Percentiles rank a stretch among this genome's conserved stretches.
These are phyloP conservation scores for Pichia exigua DNA, from an alignment of 805 yeast genomes.

Conservation along the genomic window DNA sequence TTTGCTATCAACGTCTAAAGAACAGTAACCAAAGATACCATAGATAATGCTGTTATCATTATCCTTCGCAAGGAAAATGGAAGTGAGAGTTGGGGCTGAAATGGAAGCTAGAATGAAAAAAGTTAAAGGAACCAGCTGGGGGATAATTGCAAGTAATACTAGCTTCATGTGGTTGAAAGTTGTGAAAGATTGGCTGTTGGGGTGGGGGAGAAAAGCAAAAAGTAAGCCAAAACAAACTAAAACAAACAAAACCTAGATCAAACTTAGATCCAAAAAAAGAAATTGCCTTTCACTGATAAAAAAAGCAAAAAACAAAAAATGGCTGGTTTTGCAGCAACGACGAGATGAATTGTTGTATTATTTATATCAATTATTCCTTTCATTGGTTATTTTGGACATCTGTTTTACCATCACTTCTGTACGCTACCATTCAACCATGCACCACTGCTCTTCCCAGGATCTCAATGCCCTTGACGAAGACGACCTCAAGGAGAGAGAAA, in stretches of 20 bases:
- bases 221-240: not conserved
- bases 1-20: slow-evolving; percentile 14
- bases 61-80: slow-evolving; percentile 43
- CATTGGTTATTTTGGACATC: not conserved
- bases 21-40: slow-evolving; percentile 67
- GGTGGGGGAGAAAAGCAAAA: not conserved
- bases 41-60: slow-evolving; percentile 31
- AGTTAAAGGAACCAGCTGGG: slow-evolving; percentile 49
- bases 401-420: not conserved
- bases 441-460: not conserved
- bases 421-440: not conserved
- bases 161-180: slow-evolving; percentile 10
- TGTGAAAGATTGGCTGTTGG: not conserved
- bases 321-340: not conserved
- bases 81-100: slow-evolving; percentile 49
- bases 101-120: slow-evolving; percentile 54
- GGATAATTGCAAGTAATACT: slow-evolving; percentile 29
- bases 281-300: not conserved
- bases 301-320: not conserved
- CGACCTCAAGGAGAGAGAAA: slow-evolving; percentile 14
- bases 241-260: not conserved
- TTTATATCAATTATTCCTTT: not conserved
- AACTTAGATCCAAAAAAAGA: not conserved
- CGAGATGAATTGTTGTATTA: not conserved
- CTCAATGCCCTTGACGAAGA: slow-evolving; percentile 4